phyloP scores from a whole-genome alignment of 805 yeast genomes.

The Zygosaccharomyces siamensis region DNA sequence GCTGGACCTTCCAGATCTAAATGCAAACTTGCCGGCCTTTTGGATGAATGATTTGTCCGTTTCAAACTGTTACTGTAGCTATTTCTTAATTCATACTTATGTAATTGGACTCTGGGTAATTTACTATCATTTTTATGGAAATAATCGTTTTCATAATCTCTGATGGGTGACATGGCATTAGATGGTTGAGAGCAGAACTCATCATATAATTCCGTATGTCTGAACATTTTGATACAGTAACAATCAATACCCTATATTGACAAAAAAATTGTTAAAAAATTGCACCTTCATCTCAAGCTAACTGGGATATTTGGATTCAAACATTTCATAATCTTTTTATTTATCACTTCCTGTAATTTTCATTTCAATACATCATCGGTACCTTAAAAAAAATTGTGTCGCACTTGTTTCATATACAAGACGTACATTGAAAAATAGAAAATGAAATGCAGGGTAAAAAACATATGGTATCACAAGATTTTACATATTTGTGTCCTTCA shows the following conservation, averaged over 20 bases:
- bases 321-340: constrained; percentile 1
- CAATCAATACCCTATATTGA: not conserved
- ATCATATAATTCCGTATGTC: constrained; percentile 23
- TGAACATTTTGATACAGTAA: constrained; percentile 22
- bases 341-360: not conserved
- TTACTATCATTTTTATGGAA: constrained; percentile 27
- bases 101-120: constrained; percentile 15
- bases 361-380: not conserved
- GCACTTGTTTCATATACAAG: constrained; percentile 8
- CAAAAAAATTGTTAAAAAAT: not conserved
- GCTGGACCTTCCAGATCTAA: constrained; percentile 13
- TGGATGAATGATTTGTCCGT: constrained; percentile 5
- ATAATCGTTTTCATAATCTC: constrained; percentile 30
- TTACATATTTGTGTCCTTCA: not conserved
- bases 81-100: constrained; percentile 5
- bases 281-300: not conserved
- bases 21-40: constrained; percentile 28
- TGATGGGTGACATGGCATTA: constrained; percentile 31
- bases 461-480: not conserved
- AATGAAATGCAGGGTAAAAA: not conserved
- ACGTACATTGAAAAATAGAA: constrained; percentile 8
- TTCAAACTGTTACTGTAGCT: not conserved
- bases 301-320: not conserved
- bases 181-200: constrained; percentile 24
- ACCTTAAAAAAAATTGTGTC: not conserved